Base-by-base conservation (phyloP, 2,329 filamentous ascomycete species). In the Aphanocladium album region DNA sequence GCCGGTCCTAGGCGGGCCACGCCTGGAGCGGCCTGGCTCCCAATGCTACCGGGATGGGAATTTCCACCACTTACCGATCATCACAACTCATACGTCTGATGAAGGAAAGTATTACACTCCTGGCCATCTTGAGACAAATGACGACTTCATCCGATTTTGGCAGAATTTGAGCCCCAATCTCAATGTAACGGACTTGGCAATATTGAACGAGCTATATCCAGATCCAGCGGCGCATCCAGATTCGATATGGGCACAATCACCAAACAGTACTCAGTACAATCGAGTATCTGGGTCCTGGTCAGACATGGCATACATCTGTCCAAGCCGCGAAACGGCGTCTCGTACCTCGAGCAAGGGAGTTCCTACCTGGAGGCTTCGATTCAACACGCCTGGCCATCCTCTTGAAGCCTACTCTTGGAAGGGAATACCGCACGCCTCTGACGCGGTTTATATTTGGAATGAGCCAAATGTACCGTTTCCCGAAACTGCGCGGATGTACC, bases 1-100 rank as follows among this genome's bases (percentile, higher is more conserved):
- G 55, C 79, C 79, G 1, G 74, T 75, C 0, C 76, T 78, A 0
- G 77, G 77, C 0, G 79, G 78, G 0, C 75, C 75, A 0, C 60
- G 80, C 0, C 69, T 81, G 3, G 78, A 81, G 64, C 80, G 79
- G 58, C 71, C 74, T 5, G 79, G 79, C 19, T 80, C 78, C 0
- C 73, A 65, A 62, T 75, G 66, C 62, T 74, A 67, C 50, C 69
- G 70, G n/a, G 73, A 76, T 7, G 72, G 67, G 3, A 73, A 70
- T 1, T 76, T 76, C 61, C 72, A 71, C 61, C 70, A 70, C 19
- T 67, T 76, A 0, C 74, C 73, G 1, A 68, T 68, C 0, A 71
- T 76, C n/a, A 77, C 69, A 25, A 79, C 65, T 19, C 71, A 61
- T 60, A 73, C 64, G 63, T 76, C 66, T 19, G 65, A 76, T 16